A percentile compares a stretch with the other conserved stretches of the same genome.
Conservation (phyloP, 139 green algal species). For the Yamagishiella unicocca region DNA sequence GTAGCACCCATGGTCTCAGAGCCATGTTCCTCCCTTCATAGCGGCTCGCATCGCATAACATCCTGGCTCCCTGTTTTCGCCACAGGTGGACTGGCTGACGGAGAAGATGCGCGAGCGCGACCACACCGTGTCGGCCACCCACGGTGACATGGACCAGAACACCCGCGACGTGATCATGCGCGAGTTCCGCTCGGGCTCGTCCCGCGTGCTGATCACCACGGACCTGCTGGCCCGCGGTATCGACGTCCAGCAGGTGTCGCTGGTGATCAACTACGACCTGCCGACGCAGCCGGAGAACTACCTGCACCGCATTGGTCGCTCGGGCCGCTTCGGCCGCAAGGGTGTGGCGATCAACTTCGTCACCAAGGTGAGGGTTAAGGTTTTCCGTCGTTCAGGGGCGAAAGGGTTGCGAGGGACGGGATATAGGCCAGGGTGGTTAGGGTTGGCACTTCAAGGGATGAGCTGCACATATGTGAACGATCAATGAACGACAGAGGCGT, state of each 20-base stretch:
- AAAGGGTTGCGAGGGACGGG: not conserved
- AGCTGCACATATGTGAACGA: no score
- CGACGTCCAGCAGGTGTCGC: conserved; percentile 99
- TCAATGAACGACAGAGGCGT: no score
- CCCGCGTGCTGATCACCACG: conserved; percentile 99
- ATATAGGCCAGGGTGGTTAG: no score
- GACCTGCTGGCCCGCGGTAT: conserved; percentile 99
- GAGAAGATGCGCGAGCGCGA: conserved; percentile 99
- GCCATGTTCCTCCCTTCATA: no score
- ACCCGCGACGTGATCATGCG: conserved; percentile 99
- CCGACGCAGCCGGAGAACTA: conserved; percentile 99
- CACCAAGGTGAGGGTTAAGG: conserved; percentile 49
- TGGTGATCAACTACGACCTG: conserved; percentile 99
- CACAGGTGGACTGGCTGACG: conserved; percentile 98
- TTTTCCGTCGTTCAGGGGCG: not conserved
- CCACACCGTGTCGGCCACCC: conserved; percentile 99
- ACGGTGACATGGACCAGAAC: conserved; percentile 99
- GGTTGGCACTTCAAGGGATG: no score
- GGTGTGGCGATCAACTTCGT: conserved; percentile 99
- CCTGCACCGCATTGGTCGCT: conserved; percentile 97
- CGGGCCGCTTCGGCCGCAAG: conserved; percentile 96
- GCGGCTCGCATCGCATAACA: no score
- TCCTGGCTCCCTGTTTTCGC: not conserved
- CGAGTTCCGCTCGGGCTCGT: conserved; percentile 99
- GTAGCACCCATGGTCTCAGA: no score